A percentile compares a stretch with the other conserved stretches of the same genome.
Evolutionary conservation across 352 stramenopile genomes (phyloP).

Genomic region (Globisporangium nodosum): DNA sequence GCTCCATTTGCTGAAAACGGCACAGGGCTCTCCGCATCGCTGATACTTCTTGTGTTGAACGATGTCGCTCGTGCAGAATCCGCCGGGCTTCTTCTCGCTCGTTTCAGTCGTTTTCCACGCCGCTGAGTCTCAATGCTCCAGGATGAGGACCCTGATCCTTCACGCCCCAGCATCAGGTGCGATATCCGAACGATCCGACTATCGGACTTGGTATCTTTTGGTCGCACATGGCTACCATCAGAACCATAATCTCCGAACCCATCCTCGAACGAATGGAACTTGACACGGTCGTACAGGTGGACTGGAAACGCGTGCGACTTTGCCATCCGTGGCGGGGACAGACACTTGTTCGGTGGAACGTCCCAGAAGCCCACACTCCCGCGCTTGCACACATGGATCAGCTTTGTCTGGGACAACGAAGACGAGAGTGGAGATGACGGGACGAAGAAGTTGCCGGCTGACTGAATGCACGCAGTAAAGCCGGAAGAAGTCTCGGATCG

Average conservation of each 20-base stretch:
- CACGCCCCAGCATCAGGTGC: conserved; percentile 40
- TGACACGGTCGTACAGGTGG: conserved; percentile 20
- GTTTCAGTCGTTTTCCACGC: conserved; percentile 23
- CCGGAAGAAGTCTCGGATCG: conserved; percentile 14
- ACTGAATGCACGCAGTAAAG: conserved; percentile 44
- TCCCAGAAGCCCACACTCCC: conserved; percentile 54
- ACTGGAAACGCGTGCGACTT: conserved; percentile 9
- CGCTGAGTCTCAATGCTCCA: conserved; percentile 22
- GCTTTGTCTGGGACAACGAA: conserved; percentile 9
- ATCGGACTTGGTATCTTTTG: background rate
- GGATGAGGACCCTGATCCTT: conserved; percentile 26
- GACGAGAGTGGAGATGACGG: conserved; percentile 11
- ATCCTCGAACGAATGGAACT: conserved; percentile 23
- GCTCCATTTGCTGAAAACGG: conserved; percentile 23
- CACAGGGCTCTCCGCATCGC: conserved; percentile 1
- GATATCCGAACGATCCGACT: conserved; percentile 19
- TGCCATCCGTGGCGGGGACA: conserved; percentile 19
- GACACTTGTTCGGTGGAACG: conserved; percentile 20
- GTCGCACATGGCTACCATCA: background rate
- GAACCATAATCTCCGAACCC: conserved; percentile 12
- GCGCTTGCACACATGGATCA: conserved; percentile 53
- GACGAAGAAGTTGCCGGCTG: conserved; percentile 15
- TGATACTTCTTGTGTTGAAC: background rate
- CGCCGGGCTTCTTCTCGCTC: conserved; percentile 7
- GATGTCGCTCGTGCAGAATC: background rate